Evolutionary conservation across 441 rosid species (phyloP), one percentile per base, ranked within the genome.

Genomic region (Adansonia gregorii): DNA sequence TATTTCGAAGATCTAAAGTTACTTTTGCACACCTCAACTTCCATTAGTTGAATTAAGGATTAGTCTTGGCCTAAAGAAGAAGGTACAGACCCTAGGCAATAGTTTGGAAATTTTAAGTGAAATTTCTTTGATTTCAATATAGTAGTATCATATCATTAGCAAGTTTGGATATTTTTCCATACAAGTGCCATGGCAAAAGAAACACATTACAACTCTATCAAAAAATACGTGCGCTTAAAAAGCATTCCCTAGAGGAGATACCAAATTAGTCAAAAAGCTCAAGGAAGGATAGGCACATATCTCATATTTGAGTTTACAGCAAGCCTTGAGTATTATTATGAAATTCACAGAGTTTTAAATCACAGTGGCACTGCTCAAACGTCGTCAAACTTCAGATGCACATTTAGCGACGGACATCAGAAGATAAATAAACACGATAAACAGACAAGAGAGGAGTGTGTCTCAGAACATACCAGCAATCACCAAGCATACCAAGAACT

Each of bases 401-500:
- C 19, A 22, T 48, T 68, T 48, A 59, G 64, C 22, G 20, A 59
- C 11, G 64, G 14, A 59, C 11, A 3, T 0, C 3, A 0, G 8
- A 20, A 58, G 31, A 14, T 61, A 43, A 41, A 60, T 15, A 49
- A 48, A 63, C 4, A 20, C 48, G 35, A 71, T 52, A 31, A 22
- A 71, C 27, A 54, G 46, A 31, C 10, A n/a, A 54, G 74, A 31
- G 74, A 9, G 22, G n/a, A 31, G 19, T 67, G 65, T 59, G 77
- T 79, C 67, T 71, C 74, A 61, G 70, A 65, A 79, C 86, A 61
- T 74, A 94, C 99, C 99, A 89, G 95, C 98, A 94, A 82, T 96
- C 99, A 39, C 99, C 99, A 59, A 94, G 99, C 96, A 94, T 93
- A 14, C 99, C 99, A 54, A 96, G 91, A 69, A 96, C 99, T 56